A percentile compares a stretch with the other conserved stretches of the same genome.
Conservation (phyloP, 441 rosid species). For the Geranium incanum region DNA sequence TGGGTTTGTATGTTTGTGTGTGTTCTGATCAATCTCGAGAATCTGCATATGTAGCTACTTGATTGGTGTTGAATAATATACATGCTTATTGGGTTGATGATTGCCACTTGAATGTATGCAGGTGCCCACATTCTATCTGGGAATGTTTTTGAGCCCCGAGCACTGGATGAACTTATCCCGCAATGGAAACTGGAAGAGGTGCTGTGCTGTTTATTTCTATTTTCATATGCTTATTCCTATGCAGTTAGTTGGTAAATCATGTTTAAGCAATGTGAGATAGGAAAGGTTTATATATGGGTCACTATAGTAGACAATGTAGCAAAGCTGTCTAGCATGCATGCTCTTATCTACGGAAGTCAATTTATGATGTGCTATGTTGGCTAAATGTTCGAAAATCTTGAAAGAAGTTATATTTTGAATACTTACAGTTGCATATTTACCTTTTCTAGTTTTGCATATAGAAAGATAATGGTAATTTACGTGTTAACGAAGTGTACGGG, state of each 20-base stretch:
- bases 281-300: neutral
- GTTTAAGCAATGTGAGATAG: neutral
- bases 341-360: neutral
- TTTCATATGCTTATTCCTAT: neutral
- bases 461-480: neutral
- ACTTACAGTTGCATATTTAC: neutral
- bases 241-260: neutral
- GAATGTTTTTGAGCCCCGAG: constrained; percentile 85
- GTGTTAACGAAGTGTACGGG: neutral
- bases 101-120: constrained; percentile 24
- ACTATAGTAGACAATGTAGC: neutral
- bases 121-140: constrained; percentile 91
- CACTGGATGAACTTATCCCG: constrained; percentile 86
- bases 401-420: neutral
- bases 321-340: neutral
- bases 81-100: constrained; percentile 6
- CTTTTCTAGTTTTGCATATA: neutral
- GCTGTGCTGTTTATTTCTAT: constrained; percentile 8
- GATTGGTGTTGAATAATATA: constrained; percentile 2
- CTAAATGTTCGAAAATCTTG: neutral
- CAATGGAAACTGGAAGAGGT: constrained; percentile 87
- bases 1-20: neutral
- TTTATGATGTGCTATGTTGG: neutral
- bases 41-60: constrained; percentile 20
- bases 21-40: constrained; percentile 14